Evolutionary conservation across 306 rosid species (phyloP).

Genomic region (Astragalus glycyphyllos): DNA sequence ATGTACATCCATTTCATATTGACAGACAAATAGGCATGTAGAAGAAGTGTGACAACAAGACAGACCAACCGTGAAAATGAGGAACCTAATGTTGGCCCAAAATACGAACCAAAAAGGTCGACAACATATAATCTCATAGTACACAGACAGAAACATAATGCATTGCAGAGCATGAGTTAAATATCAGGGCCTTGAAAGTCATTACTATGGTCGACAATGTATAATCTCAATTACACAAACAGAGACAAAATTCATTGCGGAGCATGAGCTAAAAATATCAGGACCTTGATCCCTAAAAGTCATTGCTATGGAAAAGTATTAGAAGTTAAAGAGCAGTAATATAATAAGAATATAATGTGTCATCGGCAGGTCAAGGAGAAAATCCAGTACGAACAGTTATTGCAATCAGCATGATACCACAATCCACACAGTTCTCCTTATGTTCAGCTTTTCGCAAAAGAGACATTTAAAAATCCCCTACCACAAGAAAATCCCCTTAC

Average conservation of each 20-base stretch:
- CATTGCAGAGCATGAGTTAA: not conserved
- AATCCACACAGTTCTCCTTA: constrained; percentile 2
- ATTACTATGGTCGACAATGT: constrained; percentile 15
- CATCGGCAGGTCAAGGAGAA: constrained; percentile 10
- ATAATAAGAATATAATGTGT: not conserved
- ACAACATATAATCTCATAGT: constrained; percentile 8
- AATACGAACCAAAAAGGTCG: constrained; percentile 13
- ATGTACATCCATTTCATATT: not conserved
- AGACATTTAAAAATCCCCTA: not conserved
- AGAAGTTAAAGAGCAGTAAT: too few relatives aligned
- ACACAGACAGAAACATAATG: not conserved
- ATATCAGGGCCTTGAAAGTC: not conserved
- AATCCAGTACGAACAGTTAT: constrained; percentile 4
- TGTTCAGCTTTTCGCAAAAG: not conserved
- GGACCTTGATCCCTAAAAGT: too few relatives aligned
- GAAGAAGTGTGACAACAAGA: not conserved
- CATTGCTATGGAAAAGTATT: too few relatives aligned
- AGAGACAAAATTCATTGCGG: too few relatives aligned
- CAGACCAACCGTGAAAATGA: not conserved
- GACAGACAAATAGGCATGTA: not conserved
- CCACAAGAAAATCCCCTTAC: not conserved
- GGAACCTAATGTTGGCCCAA: not conserved
- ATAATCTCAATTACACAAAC: too few relatives aligned
- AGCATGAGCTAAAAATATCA: too few relatives aligned
- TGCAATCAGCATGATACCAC: not conserved